A percentile compares a stretch with the other conserved stretches of the same genome.
phyloP scores from a whole-genome alignment of 441 rosid species.

The Kokia cookei region DNA sequence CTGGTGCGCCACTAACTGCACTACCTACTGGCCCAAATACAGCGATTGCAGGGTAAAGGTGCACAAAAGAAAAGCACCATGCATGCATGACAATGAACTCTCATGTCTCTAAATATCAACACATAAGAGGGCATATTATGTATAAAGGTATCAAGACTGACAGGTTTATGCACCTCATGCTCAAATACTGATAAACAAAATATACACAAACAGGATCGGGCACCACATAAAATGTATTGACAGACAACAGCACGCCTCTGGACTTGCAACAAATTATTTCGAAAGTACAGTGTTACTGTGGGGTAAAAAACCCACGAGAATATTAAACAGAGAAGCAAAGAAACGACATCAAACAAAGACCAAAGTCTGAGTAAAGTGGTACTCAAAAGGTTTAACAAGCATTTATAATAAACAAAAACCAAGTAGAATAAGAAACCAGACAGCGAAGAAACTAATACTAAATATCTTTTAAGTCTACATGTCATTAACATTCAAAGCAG shows the following conservation, averaged over 20 bases:
- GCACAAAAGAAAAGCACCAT: constrained; percentile 8
- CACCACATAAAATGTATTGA: background rate
- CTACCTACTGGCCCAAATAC: constrained; percentile 2
- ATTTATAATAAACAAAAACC: background rate
- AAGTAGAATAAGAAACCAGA: background rate
- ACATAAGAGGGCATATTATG: background rate
- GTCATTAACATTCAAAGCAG: constrained; percentile 4
- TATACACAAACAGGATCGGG: constrained; percentile 10
- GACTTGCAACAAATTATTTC: constrained; percentile 12
- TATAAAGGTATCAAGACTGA: background rate
- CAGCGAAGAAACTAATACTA: background rate
- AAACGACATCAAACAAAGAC: background rate
- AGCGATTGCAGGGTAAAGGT: background rate
- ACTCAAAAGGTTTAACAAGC: background rate
- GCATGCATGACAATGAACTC: constrained; percentile 20
- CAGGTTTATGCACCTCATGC: constrained; percentile 18
- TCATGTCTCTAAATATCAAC: constrained; percentile 17
- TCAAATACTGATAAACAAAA: constrained; percentile 2
- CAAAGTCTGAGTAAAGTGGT: background rate
- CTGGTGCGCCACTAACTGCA: constrained; percentile 26
- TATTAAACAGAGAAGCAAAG: background rate
- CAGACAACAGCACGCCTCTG: background rate
- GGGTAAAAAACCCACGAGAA: background rate
- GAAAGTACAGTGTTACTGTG: background rate
- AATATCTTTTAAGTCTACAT: constrained; percentile 5